Percentiles rank a stretch among this genome's conserved stretches.
Evolutionary conservation across 495 filamentous ascomycete genomes (phyloP).

Genomic region (Aspergillus campestris): DNA sequence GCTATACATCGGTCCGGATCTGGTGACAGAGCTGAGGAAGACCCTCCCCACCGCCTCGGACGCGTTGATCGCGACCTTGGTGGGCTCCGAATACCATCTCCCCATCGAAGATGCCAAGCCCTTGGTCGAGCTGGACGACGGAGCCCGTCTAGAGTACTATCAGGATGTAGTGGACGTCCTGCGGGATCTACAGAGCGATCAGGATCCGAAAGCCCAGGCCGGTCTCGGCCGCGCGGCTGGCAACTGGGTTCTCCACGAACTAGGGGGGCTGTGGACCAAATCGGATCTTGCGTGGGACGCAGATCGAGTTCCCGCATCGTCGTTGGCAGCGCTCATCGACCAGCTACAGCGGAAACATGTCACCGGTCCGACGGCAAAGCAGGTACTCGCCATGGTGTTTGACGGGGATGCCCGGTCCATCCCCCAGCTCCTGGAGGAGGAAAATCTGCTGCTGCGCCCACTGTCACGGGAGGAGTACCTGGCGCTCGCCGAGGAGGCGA

Average conservation of each 20-base stretch:
- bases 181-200: conserved; percentile 26
- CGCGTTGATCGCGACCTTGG: conserved; percentile 51
- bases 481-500: conserved; percentile 30
- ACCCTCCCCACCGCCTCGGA: conserved; percentile 65
- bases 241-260: conserved; percentile 78
- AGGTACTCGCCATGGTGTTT: conserved; percentile 57
- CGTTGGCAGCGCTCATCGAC: conserved; percentile 60
- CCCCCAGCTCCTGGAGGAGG: conserved; percentile 52
- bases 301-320: conserved; percentile 45
- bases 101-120: conserved; percentile 83
- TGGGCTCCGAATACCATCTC: conserved; percentile 48
- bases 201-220: conserved; percentile 17
- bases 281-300: conserved; percentile 43
- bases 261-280: conserved; percentile 65
- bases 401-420: conserved; percentile 44
- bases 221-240: conserved; percentile 38
- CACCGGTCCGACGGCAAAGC: conserved; percentile 69
- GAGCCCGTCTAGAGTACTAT: conserved; percentile 75
- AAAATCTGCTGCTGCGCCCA: conserved; percentile 57
- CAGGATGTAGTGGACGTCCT: conserved; percentile 59
- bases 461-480: conserved; percentile 41
- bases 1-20: conserved; percentile 61
- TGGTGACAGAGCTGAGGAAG: conserved; percentile 52
- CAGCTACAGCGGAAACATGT: conserved; percentile 58
- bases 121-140: conserved; percentile 67